These are phyloP conservation scores for Panicum miliaceum DNA, from an alignment of 176 grass and related monocot species.

Conservation along the genomic window DNA sequence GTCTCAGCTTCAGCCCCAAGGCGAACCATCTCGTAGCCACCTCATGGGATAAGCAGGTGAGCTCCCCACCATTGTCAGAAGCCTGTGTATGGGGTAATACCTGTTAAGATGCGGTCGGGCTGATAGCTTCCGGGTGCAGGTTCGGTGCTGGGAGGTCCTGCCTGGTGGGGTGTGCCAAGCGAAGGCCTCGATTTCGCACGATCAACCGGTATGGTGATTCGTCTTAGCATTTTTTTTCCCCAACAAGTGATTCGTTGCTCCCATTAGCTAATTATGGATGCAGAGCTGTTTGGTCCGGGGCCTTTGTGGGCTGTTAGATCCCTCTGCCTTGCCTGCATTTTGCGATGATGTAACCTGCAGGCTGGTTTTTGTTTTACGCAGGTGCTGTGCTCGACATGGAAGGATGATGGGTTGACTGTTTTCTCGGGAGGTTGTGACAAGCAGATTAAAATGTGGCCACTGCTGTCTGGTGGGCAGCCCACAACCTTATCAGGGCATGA, in stretches of 20 bases:
- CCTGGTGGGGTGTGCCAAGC: conserved; percentile 62
- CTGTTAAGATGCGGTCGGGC: conserved; percentile 21
- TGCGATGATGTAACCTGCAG: background rate
- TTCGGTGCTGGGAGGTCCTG: conserved; percentile 86
- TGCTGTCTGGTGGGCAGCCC: conserved; percentile 80
- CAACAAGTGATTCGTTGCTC: background rate
- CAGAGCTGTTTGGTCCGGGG: background rate
- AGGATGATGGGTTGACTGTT: conserved; percentile 80
- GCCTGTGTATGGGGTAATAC: background rate
- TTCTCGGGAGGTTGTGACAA: conserved; percentile 88
- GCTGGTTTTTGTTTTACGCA: conserved; percentile 38
- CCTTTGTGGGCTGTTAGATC: background rate
- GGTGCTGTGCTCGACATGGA: conserved; percentile 92
- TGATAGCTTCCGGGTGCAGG: conserved; percentile 45
- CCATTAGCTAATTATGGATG: background rate
- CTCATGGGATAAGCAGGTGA: conserved; percentile 90
- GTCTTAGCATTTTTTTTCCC: background rate
- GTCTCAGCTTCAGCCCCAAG: conserved; percentile 84
- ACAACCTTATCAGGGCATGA: conserved; percentile 68
- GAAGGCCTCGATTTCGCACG: conserved; percentile 77
- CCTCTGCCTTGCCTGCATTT: background rate
- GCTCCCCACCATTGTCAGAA: background rate
- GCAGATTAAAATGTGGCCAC: conserved; percentile 79
- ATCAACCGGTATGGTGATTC: conserved; percentile 58
- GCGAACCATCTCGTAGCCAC: conserved; percentile 78